A percentile compares a stretch with the other conserved stretches of the same genome.
Conservation (phyloP, 495 filamentous ascomycete genomes). For the Parathielavia hyrcaniae region DNA sequence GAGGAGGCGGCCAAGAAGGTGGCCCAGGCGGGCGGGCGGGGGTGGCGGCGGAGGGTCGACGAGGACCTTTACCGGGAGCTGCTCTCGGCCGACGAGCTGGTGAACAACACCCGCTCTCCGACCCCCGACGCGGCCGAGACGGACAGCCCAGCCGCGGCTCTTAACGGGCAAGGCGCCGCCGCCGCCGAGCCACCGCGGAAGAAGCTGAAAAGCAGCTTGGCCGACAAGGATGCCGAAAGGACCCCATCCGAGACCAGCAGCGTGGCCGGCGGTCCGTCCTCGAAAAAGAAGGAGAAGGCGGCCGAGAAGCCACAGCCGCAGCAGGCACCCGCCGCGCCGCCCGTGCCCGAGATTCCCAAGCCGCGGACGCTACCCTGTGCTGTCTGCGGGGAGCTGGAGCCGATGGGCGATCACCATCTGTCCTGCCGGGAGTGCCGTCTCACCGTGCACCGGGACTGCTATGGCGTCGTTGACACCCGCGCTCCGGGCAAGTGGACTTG, state of each 20-base stretch:
- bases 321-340: conserved; percentile 41
- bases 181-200: conserved; percentile 46
- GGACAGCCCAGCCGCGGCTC: conserved; percentile 37
- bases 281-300: conserved; percentile 65
- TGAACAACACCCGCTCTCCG: conserved; percentile 39
- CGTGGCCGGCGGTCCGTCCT: conserved; percentile 19
- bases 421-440: conserved; percentile 80
- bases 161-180: conserved; percentile 16
- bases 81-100: conserved; percentile 45
- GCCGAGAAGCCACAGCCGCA: conserved; percentile 20
- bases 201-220: conserved; percentile 46
- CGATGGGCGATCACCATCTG: conserved; percentile 62
- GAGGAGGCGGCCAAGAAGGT: conserved; percentile 92
- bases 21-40: conserved; percentile 69
- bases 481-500: conserved; percentile 81
- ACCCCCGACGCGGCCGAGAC: conserved; percentile 38
- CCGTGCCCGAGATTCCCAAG: conserved; percentile 66
- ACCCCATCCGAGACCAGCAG: conserved; percentile 34
- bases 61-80: conserved; percentile 87
- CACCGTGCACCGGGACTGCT: conserved; percentile 90
- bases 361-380: conserved; percentile 76
- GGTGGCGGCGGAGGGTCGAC: conserved; percentile 81
- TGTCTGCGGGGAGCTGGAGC: conserved; percentile 70
- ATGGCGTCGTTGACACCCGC: conserved; percentile 69
- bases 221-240: conserved; percentile 44